Evolutionary conservation across 176 grass and related monocot species (phyloP).

Genomic region (Poa annua): DNA sequence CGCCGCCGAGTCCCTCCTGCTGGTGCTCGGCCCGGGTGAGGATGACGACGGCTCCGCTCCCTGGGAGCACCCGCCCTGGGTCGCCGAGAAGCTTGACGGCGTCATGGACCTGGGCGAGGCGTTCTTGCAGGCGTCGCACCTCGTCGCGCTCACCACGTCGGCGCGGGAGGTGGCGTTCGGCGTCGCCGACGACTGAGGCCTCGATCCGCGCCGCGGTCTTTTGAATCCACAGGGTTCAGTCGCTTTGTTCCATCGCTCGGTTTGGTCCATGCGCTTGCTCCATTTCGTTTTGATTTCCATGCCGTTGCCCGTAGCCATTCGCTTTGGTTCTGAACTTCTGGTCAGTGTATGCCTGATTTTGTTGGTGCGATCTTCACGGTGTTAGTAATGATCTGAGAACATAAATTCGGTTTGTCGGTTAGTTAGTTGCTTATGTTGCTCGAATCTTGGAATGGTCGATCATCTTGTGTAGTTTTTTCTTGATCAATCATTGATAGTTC

Average conservation of each 20-base stretch:
- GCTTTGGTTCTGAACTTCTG: not conserved
- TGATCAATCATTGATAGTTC: not conserved
- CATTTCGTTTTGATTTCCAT: not conserved
- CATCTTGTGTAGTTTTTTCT: not conserved
- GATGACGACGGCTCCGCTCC: not conserved
- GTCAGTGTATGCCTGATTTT: not conserved
- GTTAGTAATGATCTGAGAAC: not conserved
- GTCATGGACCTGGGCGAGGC: not conserved
- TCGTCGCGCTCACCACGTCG: not conserved
- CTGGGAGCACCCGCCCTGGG: not conserved
- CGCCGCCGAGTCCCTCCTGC: constrained; percentile 10
- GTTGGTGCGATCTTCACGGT: not conserved
- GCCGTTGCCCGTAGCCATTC: not conserved
- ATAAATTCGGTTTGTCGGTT: not conserved
- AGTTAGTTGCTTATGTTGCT: not conserved
- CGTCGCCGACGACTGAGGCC: not conserved
- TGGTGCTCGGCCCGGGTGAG: not conserved
- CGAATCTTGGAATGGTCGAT: not conserved
- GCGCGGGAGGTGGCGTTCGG: not conserved
- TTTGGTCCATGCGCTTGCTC: not conserved
- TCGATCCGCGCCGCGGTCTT: no score
- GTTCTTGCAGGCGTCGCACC: not conserved
- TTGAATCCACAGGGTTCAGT: no score
- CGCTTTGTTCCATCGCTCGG: not conserved
- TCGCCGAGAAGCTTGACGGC: not conserved